Evolutionary conservation across 129 eudicot genomes (phyloP).

Genomic region (Mikania micrantha): DNA sequence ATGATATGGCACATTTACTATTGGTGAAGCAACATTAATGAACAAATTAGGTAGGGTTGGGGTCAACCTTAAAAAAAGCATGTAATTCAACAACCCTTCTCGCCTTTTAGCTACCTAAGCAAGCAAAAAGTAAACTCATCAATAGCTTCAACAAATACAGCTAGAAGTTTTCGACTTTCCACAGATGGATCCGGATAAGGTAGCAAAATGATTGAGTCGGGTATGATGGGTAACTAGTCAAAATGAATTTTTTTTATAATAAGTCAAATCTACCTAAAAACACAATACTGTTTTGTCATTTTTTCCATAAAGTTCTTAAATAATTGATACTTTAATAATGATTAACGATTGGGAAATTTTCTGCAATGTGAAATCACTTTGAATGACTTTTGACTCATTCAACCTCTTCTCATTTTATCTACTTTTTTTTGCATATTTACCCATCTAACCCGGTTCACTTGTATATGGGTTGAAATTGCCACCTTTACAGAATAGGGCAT

Average conservation of each 20-base stretch:
- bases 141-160: background rate
- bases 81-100: conserved; percentile 49
- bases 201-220: background rate
- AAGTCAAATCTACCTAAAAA: background rate
- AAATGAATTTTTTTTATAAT: background rate
- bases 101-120: conserved; percentile 68
- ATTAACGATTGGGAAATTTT: background rate
- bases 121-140: conserved; percentile 2
- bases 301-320: background rate
- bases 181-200: background rate
- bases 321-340: background rate
- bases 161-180: background rate
- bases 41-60: conserved; percentile 78
- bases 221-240: background rate
- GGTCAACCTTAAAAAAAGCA: conserved; percentile 72
- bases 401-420: background rate
- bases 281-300: background rate
- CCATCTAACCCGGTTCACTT: background rate
- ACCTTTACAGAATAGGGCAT: background rate
- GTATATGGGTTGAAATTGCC: background rate
- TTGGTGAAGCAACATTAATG: conserved; percentile 74
- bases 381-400: background rate
- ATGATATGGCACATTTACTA: conserved; percentile 65
- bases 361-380: background rate
- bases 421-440: background rate